These are phyloP conservation scores for Jamesozyma spencerorum DNA, from an alignment of 805 yeast genomes.

Conservation along the genomic window DNA sequence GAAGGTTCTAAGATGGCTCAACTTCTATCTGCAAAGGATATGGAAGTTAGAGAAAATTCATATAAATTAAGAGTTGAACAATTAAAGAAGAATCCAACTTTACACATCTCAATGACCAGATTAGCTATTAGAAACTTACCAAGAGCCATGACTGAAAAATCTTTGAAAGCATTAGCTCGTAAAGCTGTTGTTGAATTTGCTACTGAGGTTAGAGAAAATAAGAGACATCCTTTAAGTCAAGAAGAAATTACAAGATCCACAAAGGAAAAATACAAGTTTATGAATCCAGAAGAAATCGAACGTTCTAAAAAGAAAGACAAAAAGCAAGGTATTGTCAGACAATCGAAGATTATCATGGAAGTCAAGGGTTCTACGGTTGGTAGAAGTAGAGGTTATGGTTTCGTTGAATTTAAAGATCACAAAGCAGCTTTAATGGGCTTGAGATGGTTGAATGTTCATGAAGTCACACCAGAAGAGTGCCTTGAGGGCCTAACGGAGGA, in stretches of 20 bases:
- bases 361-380: constrained; percentile 80
- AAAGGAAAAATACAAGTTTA: constrained; percentile 44
- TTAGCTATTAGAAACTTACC: constrained; percentile 92
- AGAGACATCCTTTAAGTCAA: constrained; percentile 76
- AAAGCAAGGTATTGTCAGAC: constrained; percentile 84
- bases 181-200: constrained; percentile 93
- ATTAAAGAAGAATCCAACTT: constrained; percentile 78
- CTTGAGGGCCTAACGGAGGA: constrained; percentile 61
- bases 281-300: constrained; percentile 32
- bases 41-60: constrained; percentile 83
- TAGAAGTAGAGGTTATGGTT: constrained; percentile 94
- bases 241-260: constrained; percentile 81
- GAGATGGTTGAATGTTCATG: constrained; percentile 94
- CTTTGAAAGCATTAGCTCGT: constrained; percentile 85
- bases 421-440: constrained; percentile 89
- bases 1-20: constrained; percentile 71
- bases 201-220: constrained; percentile 64
- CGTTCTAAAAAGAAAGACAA: constrained; percentile 46
- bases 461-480: constrained; percentile 63
- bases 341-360: constrained; percentile 88
- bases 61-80: constrained; percentile 80
- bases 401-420: constrained; percentile 87
- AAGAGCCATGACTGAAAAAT: constrained; percentile 79
- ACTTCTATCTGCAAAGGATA: constrained; percentile 56
- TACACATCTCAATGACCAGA: constrained; percentile 90